Evolutionary conservation across 2,329 filamentous ascomycete genomes (phyloP).

Genomic region (Exserohilum rostratum): DNA sequence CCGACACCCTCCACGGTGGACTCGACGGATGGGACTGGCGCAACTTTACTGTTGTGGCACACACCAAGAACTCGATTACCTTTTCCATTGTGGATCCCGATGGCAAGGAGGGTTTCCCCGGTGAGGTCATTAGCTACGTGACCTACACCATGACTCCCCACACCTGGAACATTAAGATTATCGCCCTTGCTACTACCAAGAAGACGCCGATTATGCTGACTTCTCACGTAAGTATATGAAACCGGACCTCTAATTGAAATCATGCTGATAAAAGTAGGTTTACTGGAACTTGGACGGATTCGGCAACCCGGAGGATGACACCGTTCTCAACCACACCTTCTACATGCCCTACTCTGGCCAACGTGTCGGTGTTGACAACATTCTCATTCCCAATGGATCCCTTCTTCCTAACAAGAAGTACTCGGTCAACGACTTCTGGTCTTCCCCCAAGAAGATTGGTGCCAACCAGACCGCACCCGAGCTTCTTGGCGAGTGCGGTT

Average conservation of each 20-base stretch:
- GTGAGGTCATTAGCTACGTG: conserved; percentile 74
- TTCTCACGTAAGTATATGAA: conserved; percentile 60
- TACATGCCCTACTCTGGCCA: conserved; percentile 75
- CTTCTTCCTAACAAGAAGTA: conserved; percentile 71
- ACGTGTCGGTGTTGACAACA: conserved; percentile 68
- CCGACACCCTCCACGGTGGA: conserved; percentile 72
- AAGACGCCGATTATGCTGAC: conserved; percentile 84
- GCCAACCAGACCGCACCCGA: conserved; percentile 67
- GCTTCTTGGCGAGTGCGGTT: conserved; percentile 76
- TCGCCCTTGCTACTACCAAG: conserved; percentile 72
- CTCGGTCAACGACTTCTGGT: conserved; percentile 83
- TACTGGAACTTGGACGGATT: conserved; percentile 89
- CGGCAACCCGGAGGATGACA: conserved; percentile 71
- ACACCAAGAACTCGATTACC: conserved; percentile 71
- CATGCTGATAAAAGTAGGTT: conserved; percentile 53
- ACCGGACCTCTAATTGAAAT: background rate
- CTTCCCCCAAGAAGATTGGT: conserved; percentile 77
- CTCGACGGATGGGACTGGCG: conserved; percentile 75
- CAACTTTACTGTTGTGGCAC: conserved; percentile 76
- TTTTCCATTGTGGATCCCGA: conserved; percentile 76
- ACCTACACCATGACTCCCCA: conserved; percentile 72
- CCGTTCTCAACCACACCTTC: conserved; percentile 73
- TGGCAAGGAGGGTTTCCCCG: conserved; percentile 78
- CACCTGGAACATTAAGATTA: conserved; percentile 76
- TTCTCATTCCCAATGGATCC: conserved; percentile 58